These are phyloP conservation scores for Epichloe glyceriae DNA, from an alignment of 2,329 filamentous ascomycete species.

Conservation along the genomic window DNA sequence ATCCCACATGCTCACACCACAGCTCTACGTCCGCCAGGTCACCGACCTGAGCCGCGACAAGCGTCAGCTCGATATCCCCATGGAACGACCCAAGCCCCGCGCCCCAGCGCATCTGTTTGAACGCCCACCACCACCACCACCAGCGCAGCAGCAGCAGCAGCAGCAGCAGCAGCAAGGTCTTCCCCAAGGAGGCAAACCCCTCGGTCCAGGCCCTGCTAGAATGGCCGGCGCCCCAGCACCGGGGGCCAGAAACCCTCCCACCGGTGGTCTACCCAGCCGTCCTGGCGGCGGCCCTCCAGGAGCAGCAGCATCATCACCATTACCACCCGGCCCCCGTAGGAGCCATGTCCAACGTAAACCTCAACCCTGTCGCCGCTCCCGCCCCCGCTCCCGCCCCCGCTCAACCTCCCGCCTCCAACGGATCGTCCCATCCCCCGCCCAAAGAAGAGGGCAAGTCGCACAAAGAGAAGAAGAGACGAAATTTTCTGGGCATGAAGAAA, in stretches of 20 bases:
- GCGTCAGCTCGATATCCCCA: constrained; percentile 64
- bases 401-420: constrained; percentile 1
- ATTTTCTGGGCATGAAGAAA: constrained; percentile 49
- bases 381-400: too few relatives aligned
- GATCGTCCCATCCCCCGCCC: constrained; percentile 8
- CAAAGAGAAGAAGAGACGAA: constrained; percentile 50
- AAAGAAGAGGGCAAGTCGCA: constrained; percentile 28
- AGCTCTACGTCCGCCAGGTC: constrained; percentile 71
- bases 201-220: neutral
- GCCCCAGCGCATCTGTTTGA: constrained; percentile 82
- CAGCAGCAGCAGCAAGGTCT: constrained; percentile 20
- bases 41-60: constrained; percentile 66
- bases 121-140: constrained; percentile 43
- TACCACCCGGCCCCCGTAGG: constrained; percentile 31
- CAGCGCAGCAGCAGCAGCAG: constrained; percentile 33
- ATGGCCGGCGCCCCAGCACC: neutral
- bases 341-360: constrained; percentile 42
- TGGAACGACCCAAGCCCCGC: constrained; percentile 65
- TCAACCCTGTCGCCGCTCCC: constrained; percentile 18
- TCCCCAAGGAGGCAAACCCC: neutral
- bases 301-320: neutral
- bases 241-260: neutral
- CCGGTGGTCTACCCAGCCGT: constrained; percentile 15
- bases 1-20: constrained; percentile 83
- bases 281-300: constrained; percentile 9